These are phyloP conservation scores for Ambrosia trifida DNA, from an alignment of 129 eudicot genomes.

Conservation along the genomic window DNA sequence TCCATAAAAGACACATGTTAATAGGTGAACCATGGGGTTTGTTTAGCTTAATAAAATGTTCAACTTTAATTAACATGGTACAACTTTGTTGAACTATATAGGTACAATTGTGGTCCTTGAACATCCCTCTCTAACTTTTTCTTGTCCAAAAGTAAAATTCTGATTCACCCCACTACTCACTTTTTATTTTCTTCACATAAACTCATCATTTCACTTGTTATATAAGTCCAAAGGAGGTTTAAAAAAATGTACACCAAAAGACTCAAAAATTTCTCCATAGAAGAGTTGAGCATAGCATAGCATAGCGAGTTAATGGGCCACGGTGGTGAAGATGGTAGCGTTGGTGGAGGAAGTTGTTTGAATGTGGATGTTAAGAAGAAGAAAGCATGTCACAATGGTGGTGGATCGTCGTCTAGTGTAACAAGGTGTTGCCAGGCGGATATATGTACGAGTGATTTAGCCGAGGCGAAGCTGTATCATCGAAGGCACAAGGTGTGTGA, in stretches of 20 bases:
- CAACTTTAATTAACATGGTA: background rate
- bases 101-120: slow-evolving; percentile 56
- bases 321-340: slow-evolving; percentile 11
- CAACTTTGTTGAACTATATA: slow-evolving; percentile 17
- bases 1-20: background rate
- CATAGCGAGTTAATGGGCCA: slow-evolving; percentile 25
- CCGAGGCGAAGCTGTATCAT: slow-evolving; percentile 60
- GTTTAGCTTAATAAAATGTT: background rate
- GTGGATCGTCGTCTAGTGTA: slow-evolving; percentile 16
- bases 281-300: slow-evolving; percentile 27
- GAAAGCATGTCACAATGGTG: slow-evolving; percentile 32
- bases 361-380: slow-evolving; percentile 24
- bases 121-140: slow-evolving; percentile 55
- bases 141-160: slow-evolving; percentile 39
- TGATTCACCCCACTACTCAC: slow-evolving; percentile 44
- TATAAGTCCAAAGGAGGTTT: slow-evolving; percentile 4
- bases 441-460: slow-evolving; percentile 47
- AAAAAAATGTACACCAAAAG: slow-evolving; percentile 27
- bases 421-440: slow-evolving; percentile 57
- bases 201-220: slow-evolving; percentile 23
- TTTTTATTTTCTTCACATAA: slow-evolving; percentile 30
- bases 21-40: slow-evolving; percentile 6
- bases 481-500: slow-evolving; percentile 67
- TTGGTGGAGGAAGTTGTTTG: slow-evolving; percentile 27
- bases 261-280: slow-evolving; percentile 12